phyloP scores from a whole-genome alignment of 768 basidiomycete genomes.

The Rhodotorula babjevae region DNA sequence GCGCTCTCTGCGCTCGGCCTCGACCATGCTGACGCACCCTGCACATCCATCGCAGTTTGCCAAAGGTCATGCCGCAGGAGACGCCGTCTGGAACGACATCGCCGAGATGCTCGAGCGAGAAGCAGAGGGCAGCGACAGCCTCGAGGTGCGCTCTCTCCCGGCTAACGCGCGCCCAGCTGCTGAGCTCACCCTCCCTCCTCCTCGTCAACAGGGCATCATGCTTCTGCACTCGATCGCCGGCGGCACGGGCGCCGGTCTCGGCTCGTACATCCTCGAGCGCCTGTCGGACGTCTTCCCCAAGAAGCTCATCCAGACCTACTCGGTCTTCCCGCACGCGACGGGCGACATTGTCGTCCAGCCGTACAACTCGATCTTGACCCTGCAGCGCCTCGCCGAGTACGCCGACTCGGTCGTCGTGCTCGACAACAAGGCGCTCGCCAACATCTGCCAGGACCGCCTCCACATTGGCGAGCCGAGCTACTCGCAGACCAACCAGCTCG shows the following conservation, averaged over 20 bases:
- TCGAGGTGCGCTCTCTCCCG: slow-evolving; percentile 62
- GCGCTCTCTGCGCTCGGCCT: too few species aligned
- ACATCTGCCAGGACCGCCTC: slow-evolving; percentile 86
- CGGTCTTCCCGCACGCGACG: slow-evolving; percentile 86
- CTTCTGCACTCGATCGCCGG: slow-evolving; percentile 98
- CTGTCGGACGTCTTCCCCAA: slow-evolving; percentile 97
- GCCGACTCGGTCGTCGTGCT: slow-evolving; percentile 96
- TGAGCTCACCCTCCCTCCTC: background rate
- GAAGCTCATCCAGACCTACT: slow-evolving; percentile 98
- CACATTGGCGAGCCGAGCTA: slow-evolving; percentile 70
- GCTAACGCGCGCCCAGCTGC: background rate
- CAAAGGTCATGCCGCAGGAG: slow-evolving; percentile 84
- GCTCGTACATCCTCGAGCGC: slow-evolving; percentile 94
- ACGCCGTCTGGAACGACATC: slow-evolving; percentile 86
- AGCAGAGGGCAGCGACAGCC: slow-evolving; percentile 92
- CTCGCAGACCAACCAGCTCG: slow-evolving; percentile 87
- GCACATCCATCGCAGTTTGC: slow-evolving; percentile 56
- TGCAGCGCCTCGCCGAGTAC: slow-evolving; percentile 89
- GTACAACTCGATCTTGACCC: slow-evolving; percentile 88
- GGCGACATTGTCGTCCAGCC: slow-evolving; percentile 94
- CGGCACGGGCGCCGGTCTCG: slow-evolving; percentile 94
- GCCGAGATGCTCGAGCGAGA: slow-evolving; percentile 99
- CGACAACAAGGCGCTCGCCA: slow-evolving; percentile 87
- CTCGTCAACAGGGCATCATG: slow-evolving; percentile 81
- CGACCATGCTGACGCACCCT: background rate